Conservation (phyloP, 345 rosid genomes). For the Syzygium aromaticum region DNA sequence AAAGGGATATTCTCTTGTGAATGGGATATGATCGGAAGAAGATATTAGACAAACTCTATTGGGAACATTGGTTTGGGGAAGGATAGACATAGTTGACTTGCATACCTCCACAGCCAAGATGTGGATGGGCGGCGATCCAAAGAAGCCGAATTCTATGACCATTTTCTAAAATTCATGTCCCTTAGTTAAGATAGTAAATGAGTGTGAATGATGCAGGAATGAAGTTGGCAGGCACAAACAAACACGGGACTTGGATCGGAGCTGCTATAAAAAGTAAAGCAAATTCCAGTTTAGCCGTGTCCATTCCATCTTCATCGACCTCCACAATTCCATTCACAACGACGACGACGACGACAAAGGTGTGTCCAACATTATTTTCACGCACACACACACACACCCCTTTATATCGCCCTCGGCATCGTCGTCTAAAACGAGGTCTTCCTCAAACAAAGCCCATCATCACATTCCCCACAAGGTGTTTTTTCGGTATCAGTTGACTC, state of each 20-base stretch:
- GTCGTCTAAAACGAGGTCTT: not conserved
- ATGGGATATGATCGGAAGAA: not conserved
- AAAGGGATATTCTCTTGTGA: not conserved
- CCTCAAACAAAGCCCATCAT: not conserved
- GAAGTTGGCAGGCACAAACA: not conserved
- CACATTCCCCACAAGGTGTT: not conserved
- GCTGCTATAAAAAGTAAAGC: not conserved
- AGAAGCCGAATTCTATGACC: not conserved
- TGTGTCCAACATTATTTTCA: not conserved
- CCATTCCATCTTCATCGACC: not conserved
- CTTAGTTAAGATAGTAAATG: not conserved
- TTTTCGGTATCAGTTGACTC: not conserved
- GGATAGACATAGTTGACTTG: not conserved
- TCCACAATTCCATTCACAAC: not conserved
- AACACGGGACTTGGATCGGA: not conserved
- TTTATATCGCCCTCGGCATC: not conserved
- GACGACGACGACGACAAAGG: not conserved
- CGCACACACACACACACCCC: not conserved
- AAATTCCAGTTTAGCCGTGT: not conserved
- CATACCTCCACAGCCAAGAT: not conserved
- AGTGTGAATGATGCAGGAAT: not conserved
- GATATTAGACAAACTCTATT: not conserved
- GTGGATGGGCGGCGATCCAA: not conserved
- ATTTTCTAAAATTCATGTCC: not conserved
- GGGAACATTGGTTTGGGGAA: not conserved